A percentile compares a stretch with the other conserved stretches of the same genome.
phyloP scores from a whole-genome alignment of 495 filamentous ascomycete species.

The Hypoxylon subgilvum region DNA sequence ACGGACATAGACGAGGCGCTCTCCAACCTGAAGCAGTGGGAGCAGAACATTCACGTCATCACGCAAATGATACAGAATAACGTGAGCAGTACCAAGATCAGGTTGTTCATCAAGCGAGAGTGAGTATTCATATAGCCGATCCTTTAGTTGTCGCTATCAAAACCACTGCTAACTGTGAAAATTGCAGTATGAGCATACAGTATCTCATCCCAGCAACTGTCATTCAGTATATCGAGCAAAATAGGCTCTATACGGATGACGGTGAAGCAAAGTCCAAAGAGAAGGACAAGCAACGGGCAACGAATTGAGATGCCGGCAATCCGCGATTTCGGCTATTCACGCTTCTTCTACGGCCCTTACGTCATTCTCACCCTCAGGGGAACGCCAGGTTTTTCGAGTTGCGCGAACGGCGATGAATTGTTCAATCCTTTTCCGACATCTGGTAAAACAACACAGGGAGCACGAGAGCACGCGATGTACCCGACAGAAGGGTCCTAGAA shows the following conservation, averaged over 20 bases:
- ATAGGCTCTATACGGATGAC: slow-evolving; percentile 76
- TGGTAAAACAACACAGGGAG: slow-evolving; percentile 8
- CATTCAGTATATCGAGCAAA: slow-evolving; percentile 78
- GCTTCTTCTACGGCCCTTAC: not conserved
- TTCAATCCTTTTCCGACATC: slow-evolving; percentile 10
- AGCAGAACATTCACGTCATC: slow-evolving; percentile 81
- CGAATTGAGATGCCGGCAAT: not conserved
- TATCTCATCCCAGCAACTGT: slow-evolving; percentile 70
- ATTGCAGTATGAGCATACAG: slow-evolving; percentile 33
- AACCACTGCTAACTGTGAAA: slow-evolving; percentile 26
- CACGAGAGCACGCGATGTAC: slow-evolving; percentile 2
- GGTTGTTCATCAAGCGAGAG: slow-evolving; percentile 79
- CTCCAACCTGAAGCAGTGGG: slow-evolving; percentile 69
- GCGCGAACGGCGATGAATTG: slow-evolving; percentile 6
- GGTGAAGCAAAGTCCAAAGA: slow-evolving; percentile 35
- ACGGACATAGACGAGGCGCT: slow-evolving; percentile 87
- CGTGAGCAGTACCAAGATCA: slow-evolving; percentile 87
- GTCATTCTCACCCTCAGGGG: slow-evolving; percentile 5
- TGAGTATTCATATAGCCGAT: slow-evolving; percentile 65
- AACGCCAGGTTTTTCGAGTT: slow-evolving; percentile 14
- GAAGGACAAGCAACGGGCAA: slow-evolving; percentile 41
- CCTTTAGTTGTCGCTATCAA: slow-evolving; percentile 34
- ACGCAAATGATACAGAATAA: slow-evolving; percentile 89
- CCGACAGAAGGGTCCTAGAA: not conserved
- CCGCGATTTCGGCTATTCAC: not conserved